Percentiles rank a stretch among this genome's conserved stretches.
Conservation (phyloP, 306 rosid genomes). For the Fragaria ananassa region DNA sequence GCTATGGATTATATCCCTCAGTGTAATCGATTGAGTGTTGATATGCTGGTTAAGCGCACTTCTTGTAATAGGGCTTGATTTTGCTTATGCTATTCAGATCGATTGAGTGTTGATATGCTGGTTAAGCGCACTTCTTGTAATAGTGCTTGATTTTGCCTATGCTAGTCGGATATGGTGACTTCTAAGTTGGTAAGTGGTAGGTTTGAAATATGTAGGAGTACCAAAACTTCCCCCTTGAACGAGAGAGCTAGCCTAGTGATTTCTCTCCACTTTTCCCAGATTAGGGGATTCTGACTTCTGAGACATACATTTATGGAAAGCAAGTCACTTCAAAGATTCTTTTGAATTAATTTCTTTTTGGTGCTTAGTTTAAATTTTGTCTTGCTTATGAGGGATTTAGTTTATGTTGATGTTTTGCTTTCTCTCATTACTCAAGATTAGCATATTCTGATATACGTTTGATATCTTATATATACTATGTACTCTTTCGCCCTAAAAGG, state of each 20-base stretch:
- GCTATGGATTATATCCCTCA: background rate
- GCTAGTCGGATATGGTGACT: background rate
- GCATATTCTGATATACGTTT: too few relatives aligned
- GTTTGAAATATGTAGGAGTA: background rate
- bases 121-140: background rate
- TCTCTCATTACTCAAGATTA: background rate
- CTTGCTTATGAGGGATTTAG: background rate
- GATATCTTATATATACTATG: too few relatives aligned
- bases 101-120: background rate
- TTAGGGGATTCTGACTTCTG: background rate
- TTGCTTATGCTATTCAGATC: background rate
- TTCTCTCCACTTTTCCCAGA: background rate
- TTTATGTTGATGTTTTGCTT: background rate
- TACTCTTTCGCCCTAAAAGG: too few relatives aligned
- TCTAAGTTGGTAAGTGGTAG: background rate
- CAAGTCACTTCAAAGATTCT: background rate
- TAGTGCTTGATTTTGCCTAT: background rate
- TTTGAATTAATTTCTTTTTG: too few relatives aligned
- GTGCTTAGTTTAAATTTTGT: background rate
- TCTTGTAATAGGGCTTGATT: background rate
- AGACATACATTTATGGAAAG: too few relatives aligned
- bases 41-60: background rate
- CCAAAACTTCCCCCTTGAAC: background rate
- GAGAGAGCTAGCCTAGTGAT: background rate
- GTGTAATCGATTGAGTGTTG: background rate